Base-by-base conservation (phyloP, 192 early-diverging fungal species). In the Coemansia guatemalensis region DNA sequence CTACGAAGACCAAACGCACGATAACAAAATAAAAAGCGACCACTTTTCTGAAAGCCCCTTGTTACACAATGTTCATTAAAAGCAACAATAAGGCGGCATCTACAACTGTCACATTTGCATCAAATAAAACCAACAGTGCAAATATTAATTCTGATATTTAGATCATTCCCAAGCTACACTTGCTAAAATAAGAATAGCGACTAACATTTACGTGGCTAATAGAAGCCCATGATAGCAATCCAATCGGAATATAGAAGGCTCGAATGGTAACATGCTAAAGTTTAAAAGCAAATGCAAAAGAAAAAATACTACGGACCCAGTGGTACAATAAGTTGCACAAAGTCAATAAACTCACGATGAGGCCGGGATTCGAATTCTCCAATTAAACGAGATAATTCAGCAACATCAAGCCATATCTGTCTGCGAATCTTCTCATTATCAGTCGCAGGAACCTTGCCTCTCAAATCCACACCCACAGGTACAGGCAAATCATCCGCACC, bases 401-500 rank as follows among this genome's bases (percentile, higher is more conserved):
- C 55, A 1, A 71, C 55, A 53, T 80, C 78, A 41, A 80, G 47
- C 71, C 72, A 80, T 14, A 80, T 65, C 62, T 80, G 78, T 17
- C 68, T 56, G 20, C 78, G 71, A 39, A 80, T 74, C 65, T 80
- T 80, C 47, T 80, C 78, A 32, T 80, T 71, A 35, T 80, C 78
- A 0, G 72, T 56, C 0, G 29, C 44, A 2, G 64, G 70, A n/a
- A 24, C 48, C 47, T 50, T 59, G 54, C 67, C 65, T 24, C 76
- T 47, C 60, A 79, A 33, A 25, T 79, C 76, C 14, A 68, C 60
- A 24, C 71, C 71, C 1, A 24, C 14, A 3, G 76, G 76, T 21
- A 79, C 71, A 8, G 54, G 58, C 56, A 63, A 14, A 24, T 61
- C 66, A 33, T 58, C 60, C 14, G 58, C 56, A n/a, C 35, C 20